Evolutionary conservation across 805 yeast species (phyloP), one percentile per base, ranked within the genome.

Genomic region (Kluyveromyces lactis): DNA sequence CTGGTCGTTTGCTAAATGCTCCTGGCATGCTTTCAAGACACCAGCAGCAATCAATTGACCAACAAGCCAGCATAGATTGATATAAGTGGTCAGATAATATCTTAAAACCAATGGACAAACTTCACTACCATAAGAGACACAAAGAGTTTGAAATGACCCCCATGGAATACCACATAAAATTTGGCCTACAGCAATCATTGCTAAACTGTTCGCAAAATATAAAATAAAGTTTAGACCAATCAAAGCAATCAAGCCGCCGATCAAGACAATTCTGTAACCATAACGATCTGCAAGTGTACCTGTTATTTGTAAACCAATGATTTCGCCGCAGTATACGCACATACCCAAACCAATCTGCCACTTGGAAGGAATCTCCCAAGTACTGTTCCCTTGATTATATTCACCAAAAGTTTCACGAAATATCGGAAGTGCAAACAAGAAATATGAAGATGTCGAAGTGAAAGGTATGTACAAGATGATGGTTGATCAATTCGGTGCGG

Each of bases 11-110:
- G 31, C 52, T 32, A 9, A 42, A 33, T 30, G 40, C 36, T 39
- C 19, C 45, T 41, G 43, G 34, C 56, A 52, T 34, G 63, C 72
- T 45, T 60, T 63, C 42, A 66, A 57, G 15, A 77, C 71, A 44
- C 80, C 77, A 9, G 75, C 56, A 12, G 75, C 63, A 41, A 76
- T 58, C 29, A 77, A 62, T 50, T 75, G 80, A 32, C 84, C 84
- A 43, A 72, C 51, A 26, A 68, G 71, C 75, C 76, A 74, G 51
- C 76, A 69, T 33, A 69, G 47, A 53, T 72, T 73, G 43, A 69
- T 69, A 41, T 60, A 68, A 10, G 75, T 63, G 18, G 79, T 66
- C 35, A 75, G 58, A 46, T 69, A 70, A 38, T 64, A 61, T 42
- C 81, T 62, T 38, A 76, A 60, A 7, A 67, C 66, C 9, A 70